phyloP scores from a whole-genome alignment of 164 flowering plant species.

The Liquidambar formosana region DNA sequence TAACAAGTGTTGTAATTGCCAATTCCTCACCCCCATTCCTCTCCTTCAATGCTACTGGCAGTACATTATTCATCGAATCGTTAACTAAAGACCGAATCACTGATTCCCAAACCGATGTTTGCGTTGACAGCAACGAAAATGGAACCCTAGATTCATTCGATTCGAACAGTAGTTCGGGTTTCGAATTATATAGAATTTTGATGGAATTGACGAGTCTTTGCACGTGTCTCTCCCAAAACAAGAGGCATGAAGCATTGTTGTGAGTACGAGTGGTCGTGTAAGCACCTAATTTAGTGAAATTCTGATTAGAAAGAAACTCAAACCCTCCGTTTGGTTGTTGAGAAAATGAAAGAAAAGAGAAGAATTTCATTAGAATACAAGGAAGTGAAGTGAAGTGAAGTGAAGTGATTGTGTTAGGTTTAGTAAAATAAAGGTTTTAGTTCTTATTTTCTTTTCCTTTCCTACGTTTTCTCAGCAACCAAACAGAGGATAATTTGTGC shows the following conservation, averaged over 20 bases:
- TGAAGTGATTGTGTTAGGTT: too few relatives aligned
- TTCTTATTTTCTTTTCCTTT: too few relatives aligned
- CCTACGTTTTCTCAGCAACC: neutral
- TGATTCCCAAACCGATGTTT: conserved; percentile 32
- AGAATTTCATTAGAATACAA: too few relatives aligned
- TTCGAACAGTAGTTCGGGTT: conserved; percentile 46
- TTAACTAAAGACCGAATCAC: conserved; percentile 37
- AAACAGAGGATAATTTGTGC: neutral
- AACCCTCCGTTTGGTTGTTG: neutral
- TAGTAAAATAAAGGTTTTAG: too few relatives aligned
- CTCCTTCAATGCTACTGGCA: conserved; percentile 40
- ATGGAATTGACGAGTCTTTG: conserved; percentile 58
- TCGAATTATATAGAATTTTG: conserved; percentile 37
- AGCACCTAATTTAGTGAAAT: conserved; percentile 56
- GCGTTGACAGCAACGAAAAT: neutral
- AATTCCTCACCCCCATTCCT: conserved; percentile 54
- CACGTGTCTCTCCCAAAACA: conserved; percentile 83
- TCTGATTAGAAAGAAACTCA: neutral
- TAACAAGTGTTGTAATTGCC: conserved; percentile 54
- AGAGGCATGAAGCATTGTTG: conserved; percentile 39
- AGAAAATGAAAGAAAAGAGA: neutral
- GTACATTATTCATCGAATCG: conserved; percentile 40
- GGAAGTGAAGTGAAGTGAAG: too few relatives aligned
- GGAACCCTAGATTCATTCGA: conserved; percentile 5
- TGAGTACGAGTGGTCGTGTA: conserved; percentile 88